These are phyloP conservation scores for Mycena vitilis DNA, from an alignment of 768 basidiomycete species.

Conservation along the genomic window DNA sequence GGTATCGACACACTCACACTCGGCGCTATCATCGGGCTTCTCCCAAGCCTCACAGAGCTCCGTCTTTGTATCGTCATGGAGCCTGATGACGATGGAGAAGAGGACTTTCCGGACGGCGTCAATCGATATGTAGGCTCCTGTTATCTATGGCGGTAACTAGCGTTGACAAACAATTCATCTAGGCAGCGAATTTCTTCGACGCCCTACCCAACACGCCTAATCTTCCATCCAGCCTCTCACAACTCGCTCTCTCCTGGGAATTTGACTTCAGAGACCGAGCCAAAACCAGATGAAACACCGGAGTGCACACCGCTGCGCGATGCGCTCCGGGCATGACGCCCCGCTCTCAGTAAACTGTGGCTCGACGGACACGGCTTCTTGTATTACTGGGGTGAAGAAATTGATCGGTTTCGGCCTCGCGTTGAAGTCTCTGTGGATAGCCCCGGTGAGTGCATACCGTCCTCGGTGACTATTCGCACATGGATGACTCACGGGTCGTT, in stretches of 20 bases:
- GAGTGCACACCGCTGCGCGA: not conserved
- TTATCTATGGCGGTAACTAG: not conserved
- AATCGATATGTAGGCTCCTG: too few relatives aligned
- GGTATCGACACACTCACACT: not conserved
- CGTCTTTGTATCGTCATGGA: not conserved
- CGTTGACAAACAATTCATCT: not conserved
- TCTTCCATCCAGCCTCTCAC: not conserved
- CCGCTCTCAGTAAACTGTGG: not conserved
- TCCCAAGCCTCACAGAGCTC: not conserved
- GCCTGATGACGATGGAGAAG: not conserved
- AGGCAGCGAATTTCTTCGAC: not conserved
- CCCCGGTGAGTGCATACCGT: not conserved
- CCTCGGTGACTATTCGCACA: too few relatives aligned
- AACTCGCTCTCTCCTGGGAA: not conserved
- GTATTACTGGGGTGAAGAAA: not conserved
- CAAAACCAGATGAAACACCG: not conserved
- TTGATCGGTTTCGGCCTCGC: not conserved
- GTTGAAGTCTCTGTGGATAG: not conserved
- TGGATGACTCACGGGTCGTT: not conserved
- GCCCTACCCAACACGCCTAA: not conserved
- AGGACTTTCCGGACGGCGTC: not conserved
- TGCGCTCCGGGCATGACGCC: not conserved
- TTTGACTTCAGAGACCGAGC: not conserved
- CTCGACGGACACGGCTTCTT: constrained; percentile 3
- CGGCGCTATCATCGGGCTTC: not conserved